phyloP scores from a whole-genome alignment of 169 alveolate genomes.

The Plasmodium yoelii region DNA sequence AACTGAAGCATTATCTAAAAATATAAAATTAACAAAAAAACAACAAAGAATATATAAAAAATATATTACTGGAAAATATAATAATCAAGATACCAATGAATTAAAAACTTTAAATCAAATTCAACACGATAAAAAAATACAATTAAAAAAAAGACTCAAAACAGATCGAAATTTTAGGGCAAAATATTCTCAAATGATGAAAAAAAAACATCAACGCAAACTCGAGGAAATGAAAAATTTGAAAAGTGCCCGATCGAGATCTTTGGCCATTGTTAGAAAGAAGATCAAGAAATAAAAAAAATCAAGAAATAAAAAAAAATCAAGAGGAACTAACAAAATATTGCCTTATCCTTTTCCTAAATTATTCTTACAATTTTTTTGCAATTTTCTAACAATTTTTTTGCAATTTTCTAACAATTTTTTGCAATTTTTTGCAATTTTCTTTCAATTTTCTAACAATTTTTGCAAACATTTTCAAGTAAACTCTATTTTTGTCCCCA shows the following conservation, averaged over 20 bases:
- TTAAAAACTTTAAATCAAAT: neutral
- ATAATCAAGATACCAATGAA: neutral
- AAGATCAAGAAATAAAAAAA: conserved; percentile 18
- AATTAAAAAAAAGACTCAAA: conserved; percentile 35
- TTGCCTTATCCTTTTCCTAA: neutral
- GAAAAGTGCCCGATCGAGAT: conserved; percentile 51
- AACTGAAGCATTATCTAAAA: conserved; percentile 75
- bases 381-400: too few species aligned
- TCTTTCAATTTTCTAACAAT: too few species aligned
- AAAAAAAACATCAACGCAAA: conserved; percentile 28
- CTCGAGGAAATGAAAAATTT: conserved; percentile 25
- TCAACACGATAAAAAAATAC: conserved; percentile 23
- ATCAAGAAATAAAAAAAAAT: neutral
- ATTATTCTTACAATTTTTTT: too few species aligned
- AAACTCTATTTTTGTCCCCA: neutral
- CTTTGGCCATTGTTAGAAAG: conserved; percentile 29
- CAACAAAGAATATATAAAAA: conserved; percentile 74
- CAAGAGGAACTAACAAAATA: neutral
- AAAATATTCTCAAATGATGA: conserved; percentile 17
- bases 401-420: too few species aligned
- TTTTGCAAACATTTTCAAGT: neutral
- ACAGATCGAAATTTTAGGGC: conserved; percentile 43
- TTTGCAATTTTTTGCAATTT: too few species aligned
- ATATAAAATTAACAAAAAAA: conserved; percentile 77
- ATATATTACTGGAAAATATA: conserved; percentile 45